Evolutionary conservation across 495 filamentous ascomycete genomes (phyloP).

Genomic region (Aspergillus cristatus): DNA sequence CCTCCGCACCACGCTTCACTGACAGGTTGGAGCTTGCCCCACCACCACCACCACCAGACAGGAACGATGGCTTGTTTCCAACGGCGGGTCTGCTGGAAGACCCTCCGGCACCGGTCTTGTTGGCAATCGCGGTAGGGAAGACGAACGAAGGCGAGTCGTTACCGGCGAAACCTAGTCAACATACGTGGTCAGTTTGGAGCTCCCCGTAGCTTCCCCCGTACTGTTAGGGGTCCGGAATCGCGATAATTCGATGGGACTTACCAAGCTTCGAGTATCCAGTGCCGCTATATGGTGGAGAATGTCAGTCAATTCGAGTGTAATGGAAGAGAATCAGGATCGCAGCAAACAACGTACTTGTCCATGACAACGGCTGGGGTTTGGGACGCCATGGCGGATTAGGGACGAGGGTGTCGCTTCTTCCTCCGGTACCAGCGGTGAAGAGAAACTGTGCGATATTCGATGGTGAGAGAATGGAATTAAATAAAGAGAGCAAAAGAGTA

Average conservation of each 20-base stretch:
- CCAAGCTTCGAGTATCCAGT: slow-evolving; percentile 98
- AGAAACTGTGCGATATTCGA: too few species aligned
- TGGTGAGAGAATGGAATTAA: neutral
- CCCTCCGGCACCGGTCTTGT: slow-evolving; percentile 67
- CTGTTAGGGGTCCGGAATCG: neutral
- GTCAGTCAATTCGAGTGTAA: neutral
- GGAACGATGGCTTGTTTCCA: slow-evolving; percentile 87
- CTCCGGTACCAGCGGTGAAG: neutral
- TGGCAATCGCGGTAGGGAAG: slow-evolving; percentile 97
- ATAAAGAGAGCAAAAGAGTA: slow-evolving; percentile 3
- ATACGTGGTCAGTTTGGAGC: slow-evolving; percentile 22
- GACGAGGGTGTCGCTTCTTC: slow-evolving; percentile 8
- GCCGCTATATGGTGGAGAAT: slow-evolving; percentile 52
- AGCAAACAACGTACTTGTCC: slow-evolving; percentile 83
- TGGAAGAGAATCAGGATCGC: too few species aligned
- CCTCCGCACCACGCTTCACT: slow-evolving; percentile 90
- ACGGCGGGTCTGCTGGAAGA: slow-evolving; percentile 78
- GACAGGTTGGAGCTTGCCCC: slow-evolving; percentile 74
- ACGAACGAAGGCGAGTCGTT: slow-evolving; percentile 99
- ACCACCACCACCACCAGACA: slow-evolving; percentile 65
- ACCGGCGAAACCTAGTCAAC: slow-evolving; percentile 80
- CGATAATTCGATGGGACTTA: slow-evolving; percentile 29
- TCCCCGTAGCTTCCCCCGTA: neutral
- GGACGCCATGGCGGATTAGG: slow-evolving; percentile 62
- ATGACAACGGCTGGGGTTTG: slow-evolving; percentile 99